A percentile compares a stretch with the other conserved stretches of the same genome.
phyloP scores from a whole-genome alignment of 495 filamentous ascomycete species.

The Penicillium tannophilum region DNA sequence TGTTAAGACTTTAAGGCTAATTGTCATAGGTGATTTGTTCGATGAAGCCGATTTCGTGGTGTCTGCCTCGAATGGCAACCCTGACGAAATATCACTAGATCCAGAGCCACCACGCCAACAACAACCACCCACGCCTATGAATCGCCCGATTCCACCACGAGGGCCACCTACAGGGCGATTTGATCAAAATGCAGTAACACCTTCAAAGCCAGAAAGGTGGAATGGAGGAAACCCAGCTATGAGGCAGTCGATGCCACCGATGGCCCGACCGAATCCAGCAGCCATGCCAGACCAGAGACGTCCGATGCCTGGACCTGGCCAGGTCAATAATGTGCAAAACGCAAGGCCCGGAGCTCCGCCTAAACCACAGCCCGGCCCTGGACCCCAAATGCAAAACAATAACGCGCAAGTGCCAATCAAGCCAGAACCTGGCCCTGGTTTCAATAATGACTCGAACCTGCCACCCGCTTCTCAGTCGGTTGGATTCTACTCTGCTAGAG shows the following conservation, averaged over 20 bases:
- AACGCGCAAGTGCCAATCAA: conserved; percentile 29
- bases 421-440: conserved; percentile 24
- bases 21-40: conserved; percentile 57
- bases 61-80: conserved; percentile 58
- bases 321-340: conserved; percentile 27
- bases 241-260: conserved; percentile 30
- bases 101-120: conserved; percentile 28
- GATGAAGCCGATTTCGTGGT: conserved; percentile 74
- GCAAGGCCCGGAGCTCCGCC: conserved; percentile 24
- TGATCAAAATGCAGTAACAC: conserved; percentile 37
- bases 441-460: conserved; percentile 37
- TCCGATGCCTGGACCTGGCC: conserved; percentile 21
- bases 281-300: conserved; percentile 22
- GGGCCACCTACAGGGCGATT: conserved; percentile 25
- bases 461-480: conserved; percentile 41
- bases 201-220: conserved; percentile 48
- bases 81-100: conserved; percentile 60
- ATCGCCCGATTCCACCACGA: conserved; percentile 27
- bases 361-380: conserved; percentile 20
- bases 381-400: conserved; percentile 11
- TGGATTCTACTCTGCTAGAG: conserved; percentile 79
- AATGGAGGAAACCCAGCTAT: conserved; percentile 23
- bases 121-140: conserved; percentile 34
- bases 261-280: conserved; percentile 26
- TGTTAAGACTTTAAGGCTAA: conserved; percentile 22